Conservation (phyloP, 2,329 filamentous ascomycete genomes). For the Fusarium setosum region DNA sequence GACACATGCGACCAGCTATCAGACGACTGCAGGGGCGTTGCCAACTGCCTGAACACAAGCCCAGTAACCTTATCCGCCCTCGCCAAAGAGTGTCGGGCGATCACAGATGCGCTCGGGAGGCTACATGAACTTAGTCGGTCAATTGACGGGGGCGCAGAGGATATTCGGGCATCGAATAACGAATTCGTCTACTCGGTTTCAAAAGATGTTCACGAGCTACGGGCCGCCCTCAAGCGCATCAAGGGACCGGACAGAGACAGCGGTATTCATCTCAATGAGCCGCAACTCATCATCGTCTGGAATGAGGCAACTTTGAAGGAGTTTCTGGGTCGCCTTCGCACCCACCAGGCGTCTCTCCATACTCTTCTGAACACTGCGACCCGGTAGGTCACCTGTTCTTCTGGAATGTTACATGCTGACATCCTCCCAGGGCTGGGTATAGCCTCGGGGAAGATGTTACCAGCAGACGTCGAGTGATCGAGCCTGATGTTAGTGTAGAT, state of each 20-base stretch:
- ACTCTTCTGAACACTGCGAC: conserved; percentile 43
- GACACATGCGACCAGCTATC: conserved; percentile 41
- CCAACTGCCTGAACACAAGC: conserved; percentile 44
- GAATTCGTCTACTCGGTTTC: conserved; percentile 42
- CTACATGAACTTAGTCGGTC: conserved; percentile 39
- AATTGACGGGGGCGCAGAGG: conserved; percentile 30
- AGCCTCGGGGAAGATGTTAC: conserved; percentile 33
- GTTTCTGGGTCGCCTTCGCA: conserved; percentile 37
- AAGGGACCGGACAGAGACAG: conserved; percentile 42
- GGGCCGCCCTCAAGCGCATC: conserved; percentile 41
- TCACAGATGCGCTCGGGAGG: conserved; percentile 42
- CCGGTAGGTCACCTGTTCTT: conserved; percentile 16
- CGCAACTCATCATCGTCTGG: conserved; percentile 44
- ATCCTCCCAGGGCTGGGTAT: conserved; percentile 26
- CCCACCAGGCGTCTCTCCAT: conserved; percentile 43
- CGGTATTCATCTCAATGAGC: conserved; percentile 41
- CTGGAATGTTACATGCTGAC: conserved; percentile 16
- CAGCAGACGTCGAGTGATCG: conserved; percentile 42
- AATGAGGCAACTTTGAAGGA: conserved; percentile 40
- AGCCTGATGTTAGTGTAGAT: conserved; percentile 40
- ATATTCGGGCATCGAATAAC: conserved; percentile 40
- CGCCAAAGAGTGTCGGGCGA: conserved; percentile 41
- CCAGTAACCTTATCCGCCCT: conserved; percentile 40
- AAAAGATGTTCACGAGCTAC: conserved; percentile 41
- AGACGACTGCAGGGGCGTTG: conserved; percentile 39